Conservation (phyloP, 306 rosid genomes). For the Prunus kanzakura region DNA sequence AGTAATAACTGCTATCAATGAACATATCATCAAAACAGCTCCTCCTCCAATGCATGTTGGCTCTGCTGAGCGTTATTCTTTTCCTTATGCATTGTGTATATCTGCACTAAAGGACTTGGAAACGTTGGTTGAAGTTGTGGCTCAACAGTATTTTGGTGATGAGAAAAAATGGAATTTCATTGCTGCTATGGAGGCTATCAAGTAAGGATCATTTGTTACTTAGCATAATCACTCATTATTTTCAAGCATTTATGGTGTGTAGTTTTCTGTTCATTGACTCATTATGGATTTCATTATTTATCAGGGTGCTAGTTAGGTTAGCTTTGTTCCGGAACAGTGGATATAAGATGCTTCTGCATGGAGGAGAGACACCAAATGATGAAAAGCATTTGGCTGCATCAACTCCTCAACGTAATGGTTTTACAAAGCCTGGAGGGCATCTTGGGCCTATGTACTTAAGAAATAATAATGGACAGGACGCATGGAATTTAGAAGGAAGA, state of each 20-base stretch:
- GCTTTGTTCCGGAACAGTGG: conserved; percentile 83
- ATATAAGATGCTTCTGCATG: conserved; percentile 76
- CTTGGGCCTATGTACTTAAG: conserved; percentile 35
- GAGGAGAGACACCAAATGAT: conserved; percentile 73
- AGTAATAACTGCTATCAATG: conserved; percentile 81
- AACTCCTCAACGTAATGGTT: conserved; percentile 38
- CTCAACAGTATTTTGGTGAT: conserved; percentile 82
- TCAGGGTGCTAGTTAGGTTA: conserved; percentile 80
- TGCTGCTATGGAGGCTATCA: conserved; percentile 76
- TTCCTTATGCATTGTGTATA: conserved; percentile 79
- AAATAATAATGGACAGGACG: conserved; percentile 39
- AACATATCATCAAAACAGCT: conserved; percentile 69
- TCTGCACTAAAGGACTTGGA: conserved; percentile 91
- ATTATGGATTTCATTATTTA: conserved; percentile 16
- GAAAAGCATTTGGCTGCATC: conserved; percentile 30
- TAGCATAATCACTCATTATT: conserved; percentile 20
- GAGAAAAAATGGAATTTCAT: conserved; percentile 93
- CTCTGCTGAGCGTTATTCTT: conserved; percentile 45
- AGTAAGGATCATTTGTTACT: conserved; percentile 51
- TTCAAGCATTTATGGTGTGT: conserved; percentile 7
- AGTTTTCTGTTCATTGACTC: conserved; percentile 9
- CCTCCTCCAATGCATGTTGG: conserved; percentile 43
- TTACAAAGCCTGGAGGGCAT: conserved; percentile 31
- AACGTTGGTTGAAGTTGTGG: conserved; percentile 84
- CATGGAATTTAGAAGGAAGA: conserved; percentile 76